A percentile compares a stretch with the other conserved stretches of the same genome.
These are phyloP conservation scores for Salix purpurea DNA, from an alignment of 345 rosid species.

Conservation along the genomic window DNA sequence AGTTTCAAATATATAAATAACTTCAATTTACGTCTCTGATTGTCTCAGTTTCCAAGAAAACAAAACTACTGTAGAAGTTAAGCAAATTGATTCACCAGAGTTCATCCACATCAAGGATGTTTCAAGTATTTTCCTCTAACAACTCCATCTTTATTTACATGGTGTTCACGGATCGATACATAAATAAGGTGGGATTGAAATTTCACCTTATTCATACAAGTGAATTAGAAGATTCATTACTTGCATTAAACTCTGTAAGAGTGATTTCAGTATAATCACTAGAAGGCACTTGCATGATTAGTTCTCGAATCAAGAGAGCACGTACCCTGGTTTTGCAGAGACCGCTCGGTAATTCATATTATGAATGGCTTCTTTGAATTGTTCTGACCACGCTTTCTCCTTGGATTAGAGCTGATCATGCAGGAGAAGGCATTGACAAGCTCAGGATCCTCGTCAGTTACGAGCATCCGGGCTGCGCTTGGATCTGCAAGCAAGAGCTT, in stretches of 20 bases:
- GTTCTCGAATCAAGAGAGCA: background rate
- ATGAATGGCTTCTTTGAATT: conserved; percentile 38
- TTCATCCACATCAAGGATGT: background rate
- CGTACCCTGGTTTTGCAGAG: background rate
- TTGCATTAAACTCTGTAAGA: background rate
- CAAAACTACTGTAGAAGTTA: background rate
- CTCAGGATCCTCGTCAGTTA: conserved; percentile 43
- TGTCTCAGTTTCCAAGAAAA: background rate
- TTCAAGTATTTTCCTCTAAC: background rate
- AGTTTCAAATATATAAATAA: background rate
- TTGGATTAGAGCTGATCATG: conserved; percentile 51
- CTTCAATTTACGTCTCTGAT: background rate
- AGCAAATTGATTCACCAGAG: background rate
- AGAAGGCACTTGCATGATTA: background rate
- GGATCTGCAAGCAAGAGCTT: conserved; percentile 45
- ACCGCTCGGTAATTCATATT: conserved; percentile 19
- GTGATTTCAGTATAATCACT: background rate
- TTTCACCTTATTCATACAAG: background rate
- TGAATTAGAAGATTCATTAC: background rate
- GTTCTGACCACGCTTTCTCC: conserved; percentile 43
- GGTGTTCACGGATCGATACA: background rate
- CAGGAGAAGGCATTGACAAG: conserved; percentile 52
- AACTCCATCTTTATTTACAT: background rate
- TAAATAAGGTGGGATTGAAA: background rate
- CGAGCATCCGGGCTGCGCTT: conserved; percentile 38